Base-by-base conservation (phyloP, 1,139 yeast species). In the Debaryomycetaceae sp. region DNA sequence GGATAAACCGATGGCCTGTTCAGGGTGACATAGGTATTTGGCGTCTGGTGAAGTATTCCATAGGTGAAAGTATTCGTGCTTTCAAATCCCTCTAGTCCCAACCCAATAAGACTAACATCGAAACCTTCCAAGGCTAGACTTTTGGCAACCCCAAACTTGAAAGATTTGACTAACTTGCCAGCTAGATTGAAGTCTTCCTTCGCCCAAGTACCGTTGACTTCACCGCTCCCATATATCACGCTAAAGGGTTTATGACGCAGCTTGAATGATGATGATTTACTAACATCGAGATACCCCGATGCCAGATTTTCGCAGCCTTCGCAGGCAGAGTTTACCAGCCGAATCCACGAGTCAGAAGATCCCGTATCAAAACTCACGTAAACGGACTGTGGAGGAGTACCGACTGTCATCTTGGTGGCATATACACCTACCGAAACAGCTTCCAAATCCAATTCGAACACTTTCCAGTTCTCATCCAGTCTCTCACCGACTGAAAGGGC, bases 331-430 rank as follows among this genome's bases (percentile, higher is more conserved):
- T 45, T 40, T 17, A 39, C 35, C 24, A 42, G 37, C 38, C 45
- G 27, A n/a, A 45, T 36, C 48, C 48, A 45, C n/a, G 48, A 37
- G 43, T 45, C 48, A 24, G 48, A 45, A 6, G 48, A 37, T 5
- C 48, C 48, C 8, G 48, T 45, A 23, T 45, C 48, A 34, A 45
- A 45, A n/a, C 47, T 24, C 14, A 45, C 41, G 20, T 40, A 31
- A 8, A 43, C 37, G n/a, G 46, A 36, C 24, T 43, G 48, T 2
- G 44, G 39, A 22, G 46, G 48, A 8, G 33, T 45, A 8, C 48
- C 48, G 20, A 45, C 46, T 13, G 37, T 22, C 14, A 45, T 22
- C 14, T 38, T 33, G 5, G 42, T 31, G 17, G 41, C 41, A 38
- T 45, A 40, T 4, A 42, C 38, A 14, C 48, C 48, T 9, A 42